Base-by-base conservation (phyloP, 2,329 filamentous ascomycete species). In the Metarhizium rileyi region DNA sequence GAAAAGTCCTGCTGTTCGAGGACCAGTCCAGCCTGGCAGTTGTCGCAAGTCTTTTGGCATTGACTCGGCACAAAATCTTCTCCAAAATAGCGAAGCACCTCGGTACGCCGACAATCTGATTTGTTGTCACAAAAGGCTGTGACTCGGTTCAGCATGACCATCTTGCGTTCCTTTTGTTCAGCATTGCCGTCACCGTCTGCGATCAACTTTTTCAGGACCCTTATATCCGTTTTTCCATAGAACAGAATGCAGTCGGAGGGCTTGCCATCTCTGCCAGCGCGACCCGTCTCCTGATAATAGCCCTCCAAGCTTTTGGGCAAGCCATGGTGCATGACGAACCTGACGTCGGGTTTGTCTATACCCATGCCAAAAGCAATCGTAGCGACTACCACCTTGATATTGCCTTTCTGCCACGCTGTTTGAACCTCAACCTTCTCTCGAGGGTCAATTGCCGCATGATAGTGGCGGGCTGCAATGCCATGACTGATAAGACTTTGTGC, bases 281-380 rank as follows among this genome's bases (percentile, higher is more conserved):
- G 86, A 1, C 93, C 93, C 42, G 93, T 98, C 66, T 98, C 93
- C 64, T 98, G 93, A 62, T 98, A 98, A 66, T 98, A 98, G 1
- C 93, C 93, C 68, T 98, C 93, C 48, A 98, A 72, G 59, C 89
- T 96, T 67, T 98, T 97, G 1, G 93, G 93, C 5, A 98, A 75
- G 41, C 83, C 87, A 60, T 95, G 85, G 62, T 98, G 94, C 38
- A 98, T 88, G 30, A 98, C 93, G 63, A 95, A 98, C 26, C 93
- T 86, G 44, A 98, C 93, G 63, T 98, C 86, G 1, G 90, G 81
- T 66, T 98, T 98, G 71, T 98, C 93, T 56, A 98, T 98, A n/a
- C 93, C 93, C 93, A 98, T 98, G 6, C 93, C 93, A 63, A 98
- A 98, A 23, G 93, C 93, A 65, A 98, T 97, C 0, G 93, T 98